Evolutionary conservation across 768 basidiomycete species (phyloP).

Genomic region (Leccinum uliginosum): DNA sequence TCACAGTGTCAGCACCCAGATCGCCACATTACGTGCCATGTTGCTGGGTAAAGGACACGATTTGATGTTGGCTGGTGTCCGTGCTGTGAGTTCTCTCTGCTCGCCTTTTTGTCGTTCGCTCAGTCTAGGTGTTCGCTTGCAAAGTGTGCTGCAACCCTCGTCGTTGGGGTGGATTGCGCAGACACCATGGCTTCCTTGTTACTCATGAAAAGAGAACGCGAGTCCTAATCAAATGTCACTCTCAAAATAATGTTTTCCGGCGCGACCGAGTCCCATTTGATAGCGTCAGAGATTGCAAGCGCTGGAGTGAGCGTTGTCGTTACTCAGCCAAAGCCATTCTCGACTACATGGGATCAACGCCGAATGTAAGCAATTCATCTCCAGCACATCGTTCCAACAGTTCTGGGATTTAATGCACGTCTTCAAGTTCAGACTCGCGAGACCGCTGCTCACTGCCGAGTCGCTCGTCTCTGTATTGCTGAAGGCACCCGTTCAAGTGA

Average conservation of each 20-base stretch:
- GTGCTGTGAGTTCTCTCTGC: conserved; percentile 7
- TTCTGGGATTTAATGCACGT: neutral
- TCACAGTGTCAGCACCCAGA: conserved; percentile 64
- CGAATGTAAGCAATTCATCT: conserved; percentile 53
- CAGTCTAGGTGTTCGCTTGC: neutral
- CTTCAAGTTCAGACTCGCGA: conserved; percentile 55
- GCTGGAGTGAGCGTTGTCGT: conserved; percentile 73
- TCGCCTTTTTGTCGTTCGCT: neutral
- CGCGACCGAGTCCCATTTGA: conserved; percentile 57
- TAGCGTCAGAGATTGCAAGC: conserved; percentile 64
- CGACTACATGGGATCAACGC: conserved; percentile 58
- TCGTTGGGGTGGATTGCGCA: conserved; percentile 62
- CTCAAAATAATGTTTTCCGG: conserved; percentile 63
- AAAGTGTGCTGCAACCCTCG: conserved; percentile 61
- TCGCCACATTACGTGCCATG: conserved; percentile 58
- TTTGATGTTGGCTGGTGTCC: conserved; percentile 16
- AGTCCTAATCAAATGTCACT: conserved; percentile 48
- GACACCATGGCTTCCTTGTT: conserved; percentile 73
- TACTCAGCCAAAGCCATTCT: conserved; percentile 57
- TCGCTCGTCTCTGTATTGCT: conserved; percentile 53
- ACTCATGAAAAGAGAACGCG: conserved; percentile 64
- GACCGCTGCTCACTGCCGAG: conserved; percentile 60
- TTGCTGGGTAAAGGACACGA: conserved; percentile 52
- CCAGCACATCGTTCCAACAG: no score
- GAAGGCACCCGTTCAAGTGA: conserved; percentile 60